phyloP scores from a whole-genome alignment of 1,284 basidiomycete genomes.

The Cerioporus squamosus region DNA sequence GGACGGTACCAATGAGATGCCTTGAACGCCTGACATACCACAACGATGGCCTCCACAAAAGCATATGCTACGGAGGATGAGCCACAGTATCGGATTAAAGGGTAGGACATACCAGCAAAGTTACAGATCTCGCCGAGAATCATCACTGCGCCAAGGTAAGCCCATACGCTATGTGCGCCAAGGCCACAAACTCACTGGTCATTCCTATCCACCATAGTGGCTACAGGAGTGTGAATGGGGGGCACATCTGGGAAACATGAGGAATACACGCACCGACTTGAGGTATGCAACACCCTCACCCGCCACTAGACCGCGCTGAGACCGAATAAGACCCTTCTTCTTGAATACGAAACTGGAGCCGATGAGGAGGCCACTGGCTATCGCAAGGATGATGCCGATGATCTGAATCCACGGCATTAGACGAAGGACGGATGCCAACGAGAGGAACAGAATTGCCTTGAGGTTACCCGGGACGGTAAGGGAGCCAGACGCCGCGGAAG shows the following conservation, averaged over 20 bases:
- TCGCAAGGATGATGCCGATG: slow-evolving; percentile 81
- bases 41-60: slow-evolving; percentile 88
- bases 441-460: slow-evolving; percentile 39
- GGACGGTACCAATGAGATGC: neutral
- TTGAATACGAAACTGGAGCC: slow-evolving; percentile 95
- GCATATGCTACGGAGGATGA: slow-evolving; percentile 68
- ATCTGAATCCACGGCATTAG: slow-evolving; percentile 45
- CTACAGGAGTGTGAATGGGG: slow-evolving; percentile 37
- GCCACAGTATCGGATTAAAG: neutral
- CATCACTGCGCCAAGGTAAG: slow-evolving; percentile 60
- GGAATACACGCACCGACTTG: slow-evolving; percentile 69
- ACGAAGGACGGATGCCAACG: slow-evolving; percentile 2
- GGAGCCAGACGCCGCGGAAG: slow-evolving; percentile 38
- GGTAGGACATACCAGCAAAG: slow-evolving; percentile 66
- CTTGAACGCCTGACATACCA: slow-evolving; percentile 52
- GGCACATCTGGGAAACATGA: neutral
- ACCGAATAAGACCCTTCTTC: slow-evolving; percentile 87
- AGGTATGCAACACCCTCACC: slow-evolving; percentile 97
- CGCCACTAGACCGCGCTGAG: slow-evolving; percentile 70
- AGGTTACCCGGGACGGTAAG: slow-evolving; percentile 40
- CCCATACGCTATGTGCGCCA: slow-evolving; percentile 1
- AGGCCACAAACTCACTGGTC: slow-evolving; percentile 55
- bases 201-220: slow-evolving; percentile 88
- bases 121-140: slow-evolving; percentile 83
- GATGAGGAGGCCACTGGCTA: slow-evolving; percentile 87